Conservation (phyloP, 225 moss, liverwort and hornwort genomes). For the Straminergon stramineum region DNA sequence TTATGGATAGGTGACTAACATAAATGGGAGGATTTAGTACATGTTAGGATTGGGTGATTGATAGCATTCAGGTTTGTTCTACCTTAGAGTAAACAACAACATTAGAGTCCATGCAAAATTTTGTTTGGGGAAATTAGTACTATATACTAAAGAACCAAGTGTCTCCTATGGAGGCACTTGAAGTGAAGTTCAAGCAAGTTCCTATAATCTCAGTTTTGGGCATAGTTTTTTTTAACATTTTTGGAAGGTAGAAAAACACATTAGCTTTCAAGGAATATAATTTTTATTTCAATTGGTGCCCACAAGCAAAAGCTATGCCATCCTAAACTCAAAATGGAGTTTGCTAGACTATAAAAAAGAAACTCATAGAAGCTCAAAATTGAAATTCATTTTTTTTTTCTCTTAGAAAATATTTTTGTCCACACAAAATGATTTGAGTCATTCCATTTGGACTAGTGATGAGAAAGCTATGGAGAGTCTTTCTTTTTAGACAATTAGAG, state of each 20-base stretch:
- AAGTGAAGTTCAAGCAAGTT: neutral
- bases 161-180: rapidly evolving
- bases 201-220: neutral
- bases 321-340: too few relatives aligned
- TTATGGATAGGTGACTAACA: neutral
- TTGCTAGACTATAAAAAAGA: too few relatives aligned
- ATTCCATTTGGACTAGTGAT: too few relatives aligned
- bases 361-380: too few relatives aligned
- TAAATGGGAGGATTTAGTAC: neutral
- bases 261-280: neutral
- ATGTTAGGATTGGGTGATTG: too few relatives aligned
- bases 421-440: too few relatives aligned
- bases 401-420: too few relatives aligned
- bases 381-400: too few relatives aligned
- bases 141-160: neutral
- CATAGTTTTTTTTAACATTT: rapidly evolving
- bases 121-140: neutral
- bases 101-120: neutral
- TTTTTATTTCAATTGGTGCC: neutral
- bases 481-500: too few relatives aligned
- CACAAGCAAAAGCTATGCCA: too few relatives aligned
- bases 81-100: neutral
- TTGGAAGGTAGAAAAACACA: neutral
- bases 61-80: neutral
- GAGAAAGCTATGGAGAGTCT: too few relatives aligned